A percentile compares a stretch with the other conserved stretches of the same genome.
Conservation (phyloP, 208 protist genomes). For the Tritrichomonas musculus region DNA sequence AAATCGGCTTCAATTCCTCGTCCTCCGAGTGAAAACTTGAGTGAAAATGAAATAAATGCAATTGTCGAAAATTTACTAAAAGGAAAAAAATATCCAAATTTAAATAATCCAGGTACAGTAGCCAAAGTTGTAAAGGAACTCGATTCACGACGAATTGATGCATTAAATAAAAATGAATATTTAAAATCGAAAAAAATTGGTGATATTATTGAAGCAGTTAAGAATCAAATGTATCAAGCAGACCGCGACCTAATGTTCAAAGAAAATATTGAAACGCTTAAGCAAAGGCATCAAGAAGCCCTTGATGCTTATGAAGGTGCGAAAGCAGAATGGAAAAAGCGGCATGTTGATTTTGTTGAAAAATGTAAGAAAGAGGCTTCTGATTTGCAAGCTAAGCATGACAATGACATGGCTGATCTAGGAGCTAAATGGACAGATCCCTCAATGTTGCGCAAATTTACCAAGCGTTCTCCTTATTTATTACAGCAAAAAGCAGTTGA, state of each 20-base stretch:
- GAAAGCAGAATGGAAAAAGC: not conserved
- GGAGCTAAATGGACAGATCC: not conserved
- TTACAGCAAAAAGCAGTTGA: not conserved
- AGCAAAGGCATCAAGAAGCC: not conserved
- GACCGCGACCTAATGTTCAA: not conserved
- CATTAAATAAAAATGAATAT: not conserved
- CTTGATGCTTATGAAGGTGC: not conserved
- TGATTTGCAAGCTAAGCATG: not conserved
- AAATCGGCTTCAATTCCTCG: not conserved
- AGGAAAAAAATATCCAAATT: not conserved
- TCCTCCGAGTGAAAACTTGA: not conserved
- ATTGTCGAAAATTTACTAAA: not conserved
- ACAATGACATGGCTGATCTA: not conserved
- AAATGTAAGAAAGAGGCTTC: not conserved
- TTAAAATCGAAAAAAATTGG: not conserved
- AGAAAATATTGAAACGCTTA: not conserved
- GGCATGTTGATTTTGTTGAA: not conserved
- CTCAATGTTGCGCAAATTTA: not conserved
- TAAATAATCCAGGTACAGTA: not conserved
- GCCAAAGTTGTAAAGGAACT: not conserved
- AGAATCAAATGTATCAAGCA: not conserved
- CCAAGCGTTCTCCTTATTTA: not conserved
- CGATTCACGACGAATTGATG: not conserved
- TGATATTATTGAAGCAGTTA: not conserved
- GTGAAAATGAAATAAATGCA: not conserved